Percentiles rank a stretch among this genome's conserved stretches.
These are phyloP conservation scores for Pseudozyma tsukubaensis DNA, from an alignment of 1,284 basidiomycete species.

Conservation along the genomic window DNA sequence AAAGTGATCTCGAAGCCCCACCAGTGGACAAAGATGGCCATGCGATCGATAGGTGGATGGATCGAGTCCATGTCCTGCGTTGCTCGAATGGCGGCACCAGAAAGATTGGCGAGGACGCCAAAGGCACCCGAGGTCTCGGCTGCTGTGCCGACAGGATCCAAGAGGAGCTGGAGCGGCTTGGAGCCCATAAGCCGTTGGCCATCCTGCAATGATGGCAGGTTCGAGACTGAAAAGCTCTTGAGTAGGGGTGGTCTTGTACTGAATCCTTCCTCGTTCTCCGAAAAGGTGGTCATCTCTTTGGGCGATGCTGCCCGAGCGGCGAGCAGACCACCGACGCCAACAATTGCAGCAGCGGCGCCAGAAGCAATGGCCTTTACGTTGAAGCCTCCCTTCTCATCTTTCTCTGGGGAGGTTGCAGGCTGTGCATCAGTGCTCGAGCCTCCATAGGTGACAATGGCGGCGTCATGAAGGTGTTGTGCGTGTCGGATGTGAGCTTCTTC, in stretches of 20 bases:
- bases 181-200: conserved; percentile 44
- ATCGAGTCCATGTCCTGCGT: conserved; percentile 48
- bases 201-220: conserved; percentile 32
- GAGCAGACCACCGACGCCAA: conserved; percentile 32
- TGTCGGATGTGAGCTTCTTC: conserved; percentile 44
- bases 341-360: conserved; percentile 36
- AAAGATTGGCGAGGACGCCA: conserved; percentile 51
- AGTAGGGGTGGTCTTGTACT: conserved; percentile 25
- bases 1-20: conserved; percentile 66
- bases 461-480: conserved; percentile 32
- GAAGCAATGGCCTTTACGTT: conserved; percentile 19
- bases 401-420: background rate
- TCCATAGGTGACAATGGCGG: conserved; percentile 3
- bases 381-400: conserved; percentile 1
- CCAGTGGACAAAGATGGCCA: conserved; percentile 65
- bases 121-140: conserved; percentile 54
- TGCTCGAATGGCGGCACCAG: conserved; percentile 46
- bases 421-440: background rate
- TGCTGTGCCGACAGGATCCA: conserved; percentile 39
- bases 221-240: conserved; percentile 38
- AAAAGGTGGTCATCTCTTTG: background rate
- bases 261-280: background rate
- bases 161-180: conserved; percentile 47
- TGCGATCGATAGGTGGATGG: conserved; percentile 57
- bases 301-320: conserved; percentile 5